Base-by-base conservation (phyloP, 2,329 filamentous ascomycete genomes). In the Arthrobotrys sinensis region DNA sequence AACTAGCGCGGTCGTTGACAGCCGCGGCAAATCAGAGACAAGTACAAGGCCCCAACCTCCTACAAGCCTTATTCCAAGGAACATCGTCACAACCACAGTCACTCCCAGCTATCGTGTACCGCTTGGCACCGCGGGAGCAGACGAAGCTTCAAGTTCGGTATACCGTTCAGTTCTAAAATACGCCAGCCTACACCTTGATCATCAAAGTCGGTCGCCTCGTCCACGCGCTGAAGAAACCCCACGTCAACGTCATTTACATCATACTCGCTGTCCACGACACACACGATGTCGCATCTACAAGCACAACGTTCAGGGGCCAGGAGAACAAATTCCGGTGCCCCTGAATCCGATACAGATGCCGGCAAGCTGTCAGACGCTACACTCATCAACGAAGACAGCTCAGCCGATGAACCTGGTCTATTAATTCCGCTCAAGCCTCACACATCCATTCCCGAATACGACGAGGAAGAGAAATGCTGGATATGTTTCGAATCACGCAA, bases 401-500 rank as follows among this genome's bases (percentile, higher is more conserved):
- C 75, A 24, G 53, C 75, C 36, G 75, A 78, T 4, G 75, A 72
- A 55, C 52, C 67, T 16, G 67, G 75, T 3, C 67, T 72, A 16
- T 43, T 78, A 28, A 78, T 78, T 24, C 75, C 75, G 19, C 75
- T 78, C 16, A 78, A 72, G 34, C 45, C 67, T 2, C 75, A 64
- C 11, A 6, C 55, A 24, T 63, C 75, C 2, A 21, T 64, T n/a
- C 75, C 67, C 19, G 67, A 78, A 5, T 68, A 78, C 24, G 75
- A 78, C 21, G 75, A 78, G 8, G 75, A 78, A n/a, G 70, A 75
- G 76, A 90, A 88, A 83, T 92, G 90, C 82, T 92, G 90, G 90
- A 91, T 92, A 80, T 92, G 90, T 83, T 91, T 91, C 83, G 87
- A 87, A 60, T 90, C 91, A 77, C 88, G 90, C 80, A 90, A 87